Evolutionary conservation across 2,329 filamentous ascomycete genomes (phyloP).

Genomic region (Colletotrichum nymphaeae): DNA sequence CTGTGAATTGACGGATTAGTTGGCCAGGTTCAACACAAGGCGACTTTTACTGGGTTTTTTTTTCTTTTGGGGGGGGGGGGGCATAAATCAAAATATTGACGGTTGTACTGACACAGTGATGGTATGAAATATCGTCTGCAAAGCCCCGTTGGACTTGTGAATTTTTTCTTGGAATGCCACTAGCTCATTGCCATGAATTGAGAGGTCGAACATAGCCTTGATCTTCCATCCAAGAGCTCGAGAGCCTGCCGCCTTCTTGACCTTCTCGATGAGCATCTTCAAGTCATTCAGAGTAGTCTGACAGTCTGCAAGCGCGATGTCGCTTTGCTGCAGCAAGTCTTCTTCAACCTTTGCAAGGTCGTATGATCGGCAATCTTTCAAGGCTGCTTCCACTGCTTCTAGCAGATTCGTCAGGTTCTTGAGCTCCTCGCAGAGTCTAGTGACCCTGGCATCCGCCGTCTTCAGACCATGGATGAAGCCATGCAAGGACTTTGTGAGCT

Average conservation of each 20-base stretch:
- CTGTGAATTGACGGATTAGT: not conserved
- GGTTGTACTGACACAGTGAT: slow-evolving; percentile 37
- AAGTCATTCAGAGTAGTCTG: slow-evolving; percentile 38
- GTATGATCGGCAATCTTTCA: slow-evolving; percentile 37
- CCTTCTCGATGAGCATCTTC: slow-evolving; percentile 34
- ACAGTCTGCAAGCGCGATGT: slow-evolving; percentile 38
- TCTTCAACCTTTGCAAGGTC: slow-evolving; percentile 39
- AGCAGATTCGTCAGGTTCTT: slow-evolving; percentile 38
- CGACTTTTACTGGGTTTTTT: too few relatives aligned
- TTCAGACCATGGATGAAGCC: slow-evolving; percentile 33
- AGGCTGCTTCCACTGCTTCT: slow-evolving; percentile 36
- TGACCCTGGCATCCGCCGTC: slow-evolving; percentile 37
- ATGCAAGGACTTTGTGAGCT: slow-evolving; percentile 32
- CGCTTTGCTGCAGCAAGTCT: slow-evolving; percentile 40
- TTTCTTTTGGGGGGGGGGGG: too few relatives aligned
- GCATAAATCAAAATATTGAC: not conserved
- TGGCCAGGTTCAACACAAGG: not conserved
- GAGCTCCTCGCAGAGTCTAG: slow-evolving; percentile 37
- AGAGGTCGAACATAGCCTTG: slow-evolving; percentile 35
- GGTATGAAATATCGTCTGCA: slow-evolving; percentile 42
- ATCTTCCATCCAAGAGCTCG: slow-evolving; percentile 28
- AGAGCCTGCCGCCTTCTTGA: slow-evolving; percentile 19
- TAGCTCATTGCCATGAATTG: slow-evolving; percentile 36
- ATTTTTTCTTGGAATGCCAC: slow-evolving; percentile 40
- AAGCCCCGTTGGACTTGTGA: slow-evolving; percentile 40